Evolutionary conservation across 164 flowering plant genomes (phyloP).

Genomic region (Piper betle): DNA sequence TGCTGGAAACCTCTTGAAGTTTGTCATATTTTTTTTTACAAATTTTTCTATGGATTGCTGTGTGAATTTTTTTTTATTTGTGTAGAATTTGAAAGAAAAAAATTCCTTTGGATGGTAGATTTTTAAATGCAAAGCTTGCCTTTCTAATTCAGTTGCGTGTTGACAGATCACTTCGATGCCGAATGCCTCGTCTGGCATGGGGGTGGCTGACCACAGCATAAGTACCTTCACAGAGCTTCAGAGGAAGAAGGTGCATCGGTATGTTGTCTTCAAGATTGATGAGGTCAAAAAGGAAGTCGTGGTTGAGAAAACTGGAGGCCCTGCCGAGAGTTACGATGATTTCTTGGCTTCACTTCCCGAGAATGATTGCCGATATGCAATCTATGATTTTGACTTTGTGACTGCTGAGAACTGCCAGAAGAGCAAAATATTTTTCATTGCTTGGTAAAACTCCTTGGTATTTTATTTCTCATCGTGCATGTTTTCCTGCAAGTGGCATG

Average conservation of each 20-base stretch:
- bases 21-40: too few relatives aligned
- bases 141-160: background rate
- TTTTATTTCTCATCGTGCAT: background rate
- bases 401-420: conserved; percentile 81
- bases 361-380: conserved; percentile 78
- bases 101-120: too few relatives aligned
- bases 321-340: conserved; percentile 71
- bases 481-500: background rate
- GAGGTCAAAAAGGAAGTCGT: conserved; percentile 71
- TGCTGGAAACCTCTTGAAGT: too few relatives aligned
- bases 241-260: conserved; percentile 64
- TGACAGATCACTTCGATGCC: conserved; percentile 23
- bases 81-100: too few relatives aligned
- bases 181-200: conserved; percentile 70
- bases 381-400: conserved; percentile 74
- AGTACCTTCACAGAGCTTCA: conserved; percentile 47
- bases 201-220: conserved; percentile 61
- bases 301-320: conserved; percentile 75
- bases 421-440: conserved; percentile 86
- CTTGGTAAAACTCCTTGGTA: conserved; percentile 40
- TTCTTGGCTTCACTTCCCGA: conserved; percentile 67
- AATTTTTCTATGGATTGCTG: too few relatives aligned
- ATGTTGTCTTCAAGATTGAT: conserved; percentile 71
- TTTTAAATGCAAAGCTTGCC: too few relatives aligned
- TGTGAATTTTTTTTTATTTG: too few relatives aligned